These are phyloP conservation scores for Lyophyllum atratum DNA, from an alignment of 768 basidiomycete species.

Conservation along the genomic window DNA sequence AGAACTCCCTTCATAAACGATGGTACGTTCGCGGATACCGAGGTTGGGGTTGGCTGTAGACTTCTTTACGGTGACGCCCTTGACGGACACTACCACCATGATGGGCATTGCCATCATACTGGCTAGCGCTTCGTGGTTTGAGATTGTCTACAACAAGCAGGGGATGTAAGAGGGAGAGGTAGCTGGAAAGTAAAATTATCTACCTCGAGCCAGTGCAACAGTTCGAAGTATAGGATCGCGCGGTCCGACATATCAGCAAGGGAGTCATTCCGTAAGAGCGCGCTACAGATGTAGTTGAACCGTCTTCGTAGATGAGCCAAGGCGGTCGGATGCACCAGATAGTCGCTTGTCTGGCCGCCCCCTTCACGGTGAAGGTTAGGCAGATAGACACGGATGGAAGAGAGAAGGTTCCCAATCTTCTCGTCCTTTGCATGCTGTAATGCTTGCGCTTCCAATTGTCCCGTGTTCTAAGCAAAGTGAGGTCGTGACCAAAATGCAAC, in stretches of 20 bases:
- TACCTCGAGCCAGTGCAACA: constrained; percentile 93
- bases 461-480: constrained; percentile 59
- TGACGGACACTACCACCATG: constrained; percentile 79
- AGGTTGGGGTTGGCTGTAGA: constrained; percentile 40
- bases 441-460: constrained; percentile 76
- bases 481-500: background rate
- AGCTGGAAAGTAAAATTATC: constrained; percentile 6
- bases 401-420: constrained; percentile 68
- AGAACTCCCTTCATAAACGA: constrained; percentile 88
- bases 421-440: constrained; percentile 76
- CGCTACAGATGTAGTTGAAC: constrained; percentile 86
- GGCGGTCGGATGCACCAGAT: constrained; percentile 88
- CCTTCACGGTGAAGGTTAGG: constrained; percentile 77
- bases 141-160: constrained; percentile 66
- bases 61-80: constrained; percentile 61
- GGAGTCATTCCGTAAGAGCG: constrained; percentile 88
- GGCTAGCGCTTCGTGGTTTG: constrained; percentile 88
- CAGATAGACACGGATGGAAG: constrained; percentile 77
- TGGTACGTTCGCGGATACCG: constrained; percentile 74
- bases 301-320: constrained; percentile 89
- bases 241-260: constrained; percentile 94
- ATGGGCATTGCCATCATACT: constrained; percentile 98
- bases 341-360: constrained; percentile 84
- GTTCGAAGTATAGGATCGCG: constrained; percentile 78
- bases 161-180: constrained; percentile 5